Evolutionary conservation across 2,329 filamentous ascomycete genomes (phyloP).

Genomic region (Clathrospora elynae): DNA sequence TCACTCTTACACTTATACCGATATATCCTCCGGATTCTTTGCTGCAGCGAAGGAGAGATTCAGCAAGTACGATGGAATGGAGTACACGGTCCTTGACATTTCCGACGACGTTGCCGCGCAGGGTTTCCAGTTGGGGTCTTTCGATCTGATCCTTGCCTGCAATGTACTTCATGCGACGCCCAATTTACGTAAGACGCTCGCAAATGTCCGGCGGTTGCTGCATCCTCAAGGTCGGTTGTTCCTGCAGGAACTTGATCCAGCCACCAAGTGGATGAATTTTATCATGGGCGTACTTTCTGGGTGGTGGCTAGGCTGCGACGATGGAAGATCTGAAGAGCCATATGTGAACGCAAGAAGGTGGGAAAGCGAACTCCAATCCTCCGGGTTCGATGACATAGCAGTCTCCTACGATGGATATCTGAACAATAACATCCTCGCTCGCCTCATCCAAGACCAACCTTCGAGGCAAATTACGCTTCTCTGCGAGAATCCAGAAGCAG

Average conservation of each 20-base stretch:
- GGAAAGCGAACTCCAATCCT: slow-evolving; percentile 35
- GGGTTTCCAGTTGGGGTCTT: slow-evolving; percentile 13
- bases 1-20: too few species aligned
- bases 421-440: background rate
- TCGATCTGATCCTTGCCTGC: slow-evolving; percentile 22
- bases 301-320: slow-evolving; percentile 46
- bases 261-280: slow-evolving; percentile 7
- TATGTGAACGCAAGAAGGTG: slow-evolving; percentile 36
- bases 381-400: slow-evolving; percentile 33
- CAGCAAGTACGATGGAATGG: background rate
- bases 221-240: slow-evolving; percentile 52
- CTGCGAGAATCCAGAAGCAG: background rate
- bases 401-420: background rate
- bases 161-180: slow-evolving; percentile 3
- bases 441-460: too few species aligned
- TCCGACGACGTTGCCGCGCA: slow-evolving; percentile 11
- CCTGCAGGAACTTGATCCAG: slow-evolving; percentile 47
- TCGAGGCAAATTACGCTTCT: too few species aligned
- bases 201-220: slow-evolving; percentile 14
- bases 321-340: slow-evolving; percentile 36
- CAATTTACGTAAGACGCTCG: background rate
- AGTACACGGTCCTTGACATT: slow-evolving; percentile 15
- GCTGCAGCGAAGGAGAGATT: slow-evolving; percentile 3
- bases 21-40: too few species aligned
- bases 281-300: slow-evolving; percentile 42